phyloP scores from a whole-genome alignment of 495 filamentous ascomycete genomes.

The Talaromyces adpressus region DNA sequence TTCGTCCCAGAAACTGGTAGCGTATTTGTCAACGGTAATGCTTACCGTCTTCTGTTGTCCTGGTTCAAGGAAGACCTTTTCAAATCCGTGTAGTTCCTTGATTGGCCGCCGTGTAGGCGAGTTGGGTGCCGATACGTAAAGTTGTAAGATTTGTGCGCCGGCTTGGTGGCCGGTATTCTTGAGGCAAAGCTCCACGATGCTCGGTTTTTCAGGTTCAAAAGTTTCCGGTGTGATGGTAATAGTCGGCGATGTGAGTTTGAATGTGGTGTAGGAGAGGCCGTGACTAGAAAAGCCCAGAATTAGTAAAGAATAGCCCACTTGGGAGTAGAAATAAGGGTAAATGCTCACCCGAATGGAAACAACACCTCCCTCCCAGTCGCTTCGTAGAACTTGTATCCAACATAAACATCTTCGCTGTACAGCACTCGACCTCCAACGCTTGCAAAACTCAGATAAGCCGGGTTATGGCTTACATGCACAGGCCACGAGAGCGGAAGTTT shows the following conservation, averaged over 20 bases:
- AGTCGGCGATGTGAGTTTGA: background rate
- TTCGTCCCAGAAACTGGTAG: conserved; percentile 69
- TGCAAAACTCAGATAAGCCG: conserved; percentile 59
- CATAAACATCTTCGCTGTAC: conserved; percentile 66
- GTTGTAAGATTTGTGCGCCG: conserved; percentile 66
- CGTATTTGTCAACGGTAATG: conserved; percentile 55
- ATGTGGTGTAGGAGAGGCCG: conserved; percentile 5
- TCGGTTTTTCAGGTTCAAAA: conserved; percentile 9
- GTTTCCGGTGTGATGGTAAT: background rate
- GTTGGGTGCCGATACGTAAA: conserved; percentile 53
- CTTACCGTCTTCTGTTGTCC: conserved; percentile 55
- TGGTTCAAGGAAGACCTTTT: conserved; percentile 45
- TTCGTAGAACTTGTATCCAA: conserved; percentile 74
- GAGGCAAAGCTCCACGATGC: conserved; percentile 38
- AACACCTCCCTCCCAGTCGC: background rate
- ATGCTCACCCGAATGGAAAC: background rate
- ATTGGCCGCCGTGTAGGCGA: conserved; percentile 28
- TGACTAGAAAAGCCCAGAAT: background rate
- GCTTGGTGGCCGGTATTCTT: conserved; percentile 46
- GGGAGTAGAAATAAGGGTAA: background rate
- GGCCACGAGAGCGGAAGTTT: conserved; percentile 53
- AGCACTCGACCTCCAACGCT: conserved; percentile 56
- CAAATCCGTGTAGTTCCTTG: conserved; percentile 20
- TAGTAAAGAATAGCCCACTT: background rate
- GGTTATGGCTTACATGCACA: conserved; percentile 53